Evolutionary conservation across 2,329 filamentous ascomycete genomes (phyloP), one percentile per base, ranked within the genome.

Genomic region (Penicillium sp.): DNA sequence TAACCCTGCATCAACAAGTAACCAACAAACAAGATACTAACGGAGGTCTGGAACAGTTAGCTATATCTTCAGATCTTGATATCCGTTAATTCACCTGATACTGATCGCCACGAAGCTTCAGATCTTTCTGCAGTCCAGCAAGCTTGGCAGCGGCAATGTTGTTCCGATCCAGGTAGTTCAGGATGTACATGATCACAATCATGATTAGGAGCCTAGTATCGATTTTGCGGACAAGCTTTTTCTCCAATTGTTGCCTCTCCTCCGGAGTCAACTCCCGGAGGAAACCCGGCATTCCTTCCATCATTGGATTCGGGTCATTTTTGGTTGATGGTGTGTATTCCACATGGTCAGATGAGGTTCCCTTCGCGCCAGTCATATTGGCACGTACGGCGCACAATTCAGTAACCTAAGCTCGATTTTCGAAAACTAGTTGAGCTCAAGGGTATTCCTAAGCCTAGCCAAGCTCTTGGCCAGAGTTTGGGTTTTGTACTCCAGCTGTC

Each of bases 1-100:
- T 17, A 20, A 41, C 38, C 38, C 38, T 41, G 38, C 38, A 41
- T 41, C 38, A 70, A 54, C 28, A 73, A 66, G 31, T 71, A 69
- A 15, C 66, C 69, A 35, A 72, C 67, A 10, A 41, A 41, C 38
- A 41, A 12, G 17, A 41, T 41, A 17, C 38, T 41, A n/a, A 41
- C 38, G 6, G 38, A 17, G 38, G 38, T 41, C 38, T 41, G 38
- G 8, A 17, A 41, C 38, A 20, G 5, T n/a, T n/a, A 17, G n/a
- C 6, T 41, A 20, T 41, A 20, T n/a, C 38, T 20, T 39, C 38
- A 2, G 7, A 17, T 39, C 4, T 5, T n/a, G 4, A 39, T 41
- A 5, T 10, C n/a, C 10, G 7, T 20, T 8, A 7, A 8, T 41
- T 41, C n/a, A 41, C 38, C 38, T 51, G 34, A 11, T 51, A 51